A percentile compares a stretch with the other conserved stretches of the same genome.
phyloP scores from a whole-genome alignment of 805 yeast species.

The Zygoascus tannicola region DNA sequence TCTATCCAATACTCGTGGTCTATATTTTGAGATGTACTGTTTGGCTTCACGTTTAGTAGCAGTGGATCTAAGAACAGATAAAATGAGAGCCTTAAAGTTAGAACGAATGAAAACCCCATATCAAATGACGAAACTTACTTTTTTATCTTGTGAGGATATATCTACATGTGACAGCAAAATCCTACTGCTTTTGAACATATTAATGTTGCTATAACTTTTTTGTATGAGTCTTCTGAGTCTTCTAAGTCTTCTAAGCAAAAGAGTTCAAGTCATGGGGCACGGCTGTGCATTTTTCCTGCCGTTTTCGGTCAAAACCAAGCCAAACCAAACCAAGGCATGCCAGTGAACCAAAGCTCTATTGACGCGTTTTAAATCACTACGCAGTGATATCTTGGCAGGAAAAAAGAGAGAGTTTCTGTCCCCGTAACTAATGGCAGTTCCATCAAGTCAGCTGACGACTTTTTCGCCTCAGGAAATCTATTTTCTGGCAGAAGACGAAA shows the following conservation, averaged over 20 bases:
- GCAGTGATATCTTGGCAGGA: too few species aligned
- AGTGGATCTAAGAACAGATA: slow-evolving; percentile 77
- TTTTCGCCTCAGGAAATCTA: slow-evolving; percentile 71
- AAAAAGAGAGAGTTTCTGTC: too few species aligned
- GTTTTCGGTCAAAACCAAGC: too few species aligned
- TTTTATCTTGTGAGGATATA: neutral
- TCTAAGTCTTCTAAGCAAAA: neutral
- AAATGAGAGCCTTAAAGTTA: slow-evolving; percentile 37
- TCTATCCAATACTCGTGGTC: neutral
- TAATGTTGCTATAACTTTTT: too few species aligned
- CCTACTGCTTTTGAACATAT: neutral
- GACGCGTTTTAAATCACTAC: too few species aligned
- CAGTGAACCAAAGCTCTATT: too few species aligned
- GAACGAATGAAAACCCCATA: neutral
- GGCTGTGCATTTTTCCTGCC: too few species aligned
- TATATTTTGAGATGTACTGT: slow-evolving; percentile 65
- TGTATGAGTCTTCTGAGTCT: too few species aligned
- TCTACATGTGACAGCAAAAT: neutral
- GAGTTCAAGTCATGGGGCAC: too few species aligned
- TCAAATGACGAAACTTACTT: neutral
- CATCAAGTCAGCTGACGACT: slow-evolving; percentile 42
- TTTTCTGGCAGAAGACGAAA: slow-evolving; percentile 76
- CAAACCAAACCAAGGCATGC: too few species aligned
- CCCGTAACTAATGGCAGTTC: slow-evolving; percentile 72
- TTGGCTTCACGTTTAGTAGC: slow-evolving; percentile 91